Evolutionary conservation across 2,329 filamentous ascomycete species (phyloP).

Genomic region (Pestalotiopsis sp.): DNA sequence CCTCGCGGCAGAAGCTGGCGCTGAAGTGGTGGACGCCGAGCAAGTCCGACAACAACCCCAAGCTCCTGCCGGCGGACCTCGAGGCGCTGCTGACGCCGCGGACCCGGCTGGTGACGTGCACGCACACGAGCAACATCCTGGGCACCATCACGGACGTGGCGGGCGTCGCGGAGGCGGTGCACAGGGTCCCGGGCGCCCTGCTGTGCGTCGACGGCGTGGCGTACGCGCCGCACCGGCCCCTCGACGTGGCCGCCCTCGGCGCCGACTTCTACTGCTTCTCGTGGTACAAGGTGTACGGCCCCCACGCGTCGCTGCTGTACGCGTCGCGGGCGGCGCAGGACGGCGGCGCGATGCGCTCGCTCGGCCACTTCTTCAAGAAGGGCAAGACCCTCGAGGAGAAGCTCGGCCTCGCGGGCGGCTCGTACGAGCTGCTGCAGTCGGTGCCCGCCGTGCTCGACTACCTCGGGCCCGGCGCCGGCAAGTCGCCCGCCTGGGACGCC

Average conservation of each 20-base stretch:
- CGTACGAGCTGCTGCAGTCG: slow-evolving; percentile 69
- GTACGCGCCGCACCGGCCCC: slow-evolving; percentile 60
- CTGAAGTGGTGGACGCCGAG: slow-evolving; percentile 72
- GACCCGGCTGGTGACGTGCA: slow-evolving; percentile 73
- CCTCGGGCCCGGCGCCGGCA: slow-evolving; percentile 42
- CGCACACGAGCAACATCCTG: slow-evolving; percentile 74
- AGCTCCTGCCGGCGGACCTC: slow-evolving; percentile 60
- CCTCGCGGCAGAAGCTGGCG: slow-evolving; percentile 58
- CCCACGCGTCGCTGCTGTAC: slow-evolving; percentile 60
- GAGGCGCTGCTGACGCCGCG: slow-evolving; percentile 60
- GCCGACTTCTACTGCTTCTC: slow-evolving; percentile 63
- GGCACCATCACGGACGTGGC: slow-evolving; percentile 70
- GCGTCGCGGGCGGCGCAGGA: slow-evolving; percentile 51
- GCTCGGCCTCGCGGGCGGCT: slow-evolving; percentile 67
- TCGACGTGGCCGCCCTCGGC: slow-evolving; percentile 57
- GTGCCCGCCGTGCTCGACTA: slow-evolving; percentile 66
- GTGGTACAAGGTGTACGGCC: slow-evolving; percentile 68
- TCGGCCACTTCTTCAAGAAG: slow-evolving; percentile 70
- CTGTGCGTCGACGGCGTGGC: slow-evolving; percentile 57
- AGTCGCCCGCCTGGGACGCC: slow-evolving; percentile 45
- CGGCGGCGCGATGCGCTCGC: slow-evolving; percentile 24
- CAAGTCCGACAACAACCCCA: slow-evolving; percentile 56
- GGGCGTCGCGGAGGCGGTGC: slow-evolving; percentile 56
- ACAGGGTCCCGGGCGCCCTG: slow-evolving; percentile 32
- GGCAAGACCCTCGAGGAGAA: slow-evolving; percentile 64